Percentiles rank a stretch among this genome's conserved stretches.
Evolutionary conservation across 768 basidiomycete species (phyloP).

Genomic region (Kwoniella heveanensis): DNA sequence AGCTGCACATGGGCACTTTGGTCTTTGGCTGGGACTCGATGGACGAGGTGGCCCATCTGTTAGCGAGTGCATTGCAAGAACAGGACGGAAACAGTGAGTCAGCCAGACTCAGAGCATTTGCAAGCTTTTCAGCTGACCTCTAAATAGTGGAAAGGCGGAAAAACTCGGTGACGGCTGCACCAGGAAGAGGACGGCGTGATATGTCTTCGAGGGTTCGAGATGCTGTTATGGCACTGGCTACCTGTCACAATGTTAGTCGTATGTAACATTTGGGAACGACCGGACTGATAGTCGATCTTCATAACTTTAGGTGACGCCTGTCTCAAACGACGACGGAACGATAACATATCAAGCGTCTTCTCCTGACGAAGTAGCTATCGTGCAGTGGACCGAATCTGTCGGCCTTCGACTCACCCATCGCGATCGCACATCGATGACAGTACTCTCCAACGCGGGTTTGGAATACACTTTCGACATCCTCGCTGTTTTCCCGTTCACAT

Average conservation of each 20-base stretch:
- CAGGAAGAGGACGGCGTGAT: slow-evolving; percentile 81
- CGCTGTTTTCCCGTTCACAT: slow-evolving; percentile 96
- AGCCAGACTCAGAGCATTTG: neutral
- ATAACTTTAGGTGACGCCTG: slow-evolving; percentile 89
- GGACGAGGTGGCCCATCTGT: slow-evolving; percentile 94
- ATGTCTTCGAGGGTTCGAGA: slow-evolving; percentile 93
- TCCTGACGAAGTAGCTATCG: slow-evolving; percentile 98
- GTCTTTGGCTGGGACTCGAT: slow-evolving; percentile 96
- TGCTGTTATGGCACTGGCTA: slow-evolving; percentile 85
- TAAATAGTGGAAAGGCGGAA: slow-evolving; percentile 48
- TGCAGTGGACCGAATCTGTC: slow-evolving; percentile 93
- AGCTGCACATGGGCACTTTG: slow-evolving; percentile 97
- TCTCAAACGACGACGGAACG: slow-evolving; percentile 87
- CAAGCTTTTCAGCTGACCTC: neutral
- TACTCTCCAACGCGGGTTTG: slow-evolving; percentile 70
- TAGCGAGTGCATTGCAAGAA: slow-evolving; percentile 80
- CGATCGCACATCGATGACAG: slow-evolving; percentile 84
- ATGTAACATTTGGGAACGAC: neutral
- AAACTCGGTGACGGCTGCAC: slow-evolving; percentile 70
- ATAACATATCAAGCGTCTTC: slow-evolving; percentile 98
- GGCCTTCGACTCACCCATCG: slow-evolving; percentile 85
- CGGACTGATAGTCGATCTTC: neutral
- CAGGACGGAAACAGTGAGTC: slow-evolving; percentile 11
- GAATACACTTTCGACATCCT: slow-evolving; percentile 78
- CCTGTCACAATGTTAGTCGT: slow-evolving; percentile 86